Base-by-base conservation (phyloP, 202 grass and related monocot genomes). In the Zizania palustris region DNA sequence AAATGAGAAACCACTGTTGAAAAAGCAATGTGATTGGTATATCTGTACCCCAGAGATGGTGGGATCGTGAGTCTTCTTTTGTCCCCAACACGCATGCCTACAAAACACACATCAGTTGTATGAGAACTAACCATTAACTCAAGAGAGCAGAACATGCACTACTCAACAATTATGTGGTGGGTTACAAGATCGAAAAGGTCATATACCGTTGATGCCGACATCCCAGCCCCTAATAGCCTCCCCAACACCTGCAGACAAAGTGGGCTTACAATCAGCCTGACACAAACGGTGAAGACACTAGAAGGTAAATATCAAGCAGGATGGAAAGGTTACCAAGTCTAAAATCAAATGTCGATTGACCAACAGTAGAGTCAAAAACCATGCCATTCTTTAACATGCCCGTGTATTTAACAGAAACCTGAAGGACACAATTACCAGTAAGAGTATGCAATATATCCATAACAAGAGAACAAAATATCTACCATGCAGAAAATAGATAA, bases 201-300 rank as follows among this genome's bases (percentile, higher is more conserved):
- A 28, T 28, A 28, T 28, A 99, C 92, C 91, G 73, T 73, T 88
- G 20, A 99, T 65, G 36, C 89, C 96, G n/a, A 99, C 70, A 44
- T 99, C 96, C 96, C 92, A 99, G 69, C 96, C 96, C 72, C 92
- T 92, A 73, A 99, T 95, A 73, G 95, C 89, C 59, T 90, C 18
- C 18, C 92, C 92, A 82, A 91, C 69, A 84, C 96, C 96, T 99
- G 77, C 74, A 86, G 80, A 16, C 20, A 80, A 80, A 46, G 33
- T 35, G 61, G 60, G 63, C 60, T 80, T 45, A 62, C 19, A 77
- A 74, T 72, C 60, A 84, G 51, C 33, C 0, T 7, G 13, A 20
- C 63, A 83, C 8, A 28, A 11, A 57, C 10, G 1, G 19, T 14
- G 28, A 74, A 4, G 22, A 70, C 60, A 13, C 28, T 28, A 28